phyloP scores from a whole-genome alignment of 345 rosid species.

The Hibiscus syriacus region DNA sequence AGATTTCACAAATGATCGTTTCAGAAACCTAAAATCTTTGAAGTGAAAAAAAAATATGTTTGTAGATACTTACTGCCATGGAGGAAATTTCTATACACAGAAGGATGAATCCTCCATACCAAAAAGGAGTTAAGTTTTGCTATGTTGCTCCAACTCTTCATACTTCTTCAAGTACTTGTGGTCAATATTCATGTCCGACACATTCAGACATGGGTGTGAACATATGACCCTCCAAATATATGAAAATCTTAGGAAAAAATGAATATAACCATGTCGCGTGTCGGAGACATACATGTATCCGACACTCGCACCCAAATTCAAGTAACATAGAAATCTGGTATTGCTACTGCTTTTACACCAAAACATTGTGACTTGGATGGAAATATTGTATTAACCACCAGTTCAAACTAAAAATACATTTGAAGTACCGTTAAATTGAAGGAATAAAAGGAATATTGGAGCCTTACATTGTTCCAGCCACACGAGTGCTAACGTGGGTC shows the following conservation, averaged over 20 bases:
- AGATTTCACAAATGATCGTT: neutral
- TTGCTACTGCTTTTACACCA: neutral
- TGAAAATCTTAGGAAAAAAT: neutral
- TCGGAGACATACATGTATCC: neutral
- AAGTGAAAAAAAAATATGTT: neutral
- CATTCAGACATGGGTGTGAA: too few relatives aligned
- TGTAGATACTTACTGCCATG: neutral
- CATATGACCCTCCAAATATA: neutral
- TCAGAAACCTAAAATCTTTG: neutral
- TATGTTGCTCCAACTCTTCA: too few relatives aligned
- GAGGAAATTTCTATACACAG: neutral
- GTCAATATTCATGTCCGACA: too few relatives aligned
- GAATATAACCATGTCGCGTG: too few relatives aligned
- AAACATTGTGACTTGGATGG: neutral
- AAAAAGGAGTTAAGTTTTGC: too few relatives aligned
- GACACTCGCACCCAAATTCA: neutral
- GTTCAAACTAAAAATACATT: neutral
- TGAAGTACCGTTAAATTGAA: neutral
- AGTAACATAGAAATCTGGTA: neutral
- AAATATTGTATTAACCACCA: neutral
- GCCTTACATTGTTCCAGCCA: slow-evolving; percentile 96
- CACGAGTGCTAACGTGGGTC: slow-evolving; percentile 97
- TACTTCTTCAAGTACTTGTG: too few relatives aligned
- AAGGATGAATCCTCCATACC: neutral
- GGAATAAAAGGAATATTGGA: slow-evolving; percentile 4